Conservation (phyloP, 805 yeast genomes). For the Ogataea saltuana region DNA sequence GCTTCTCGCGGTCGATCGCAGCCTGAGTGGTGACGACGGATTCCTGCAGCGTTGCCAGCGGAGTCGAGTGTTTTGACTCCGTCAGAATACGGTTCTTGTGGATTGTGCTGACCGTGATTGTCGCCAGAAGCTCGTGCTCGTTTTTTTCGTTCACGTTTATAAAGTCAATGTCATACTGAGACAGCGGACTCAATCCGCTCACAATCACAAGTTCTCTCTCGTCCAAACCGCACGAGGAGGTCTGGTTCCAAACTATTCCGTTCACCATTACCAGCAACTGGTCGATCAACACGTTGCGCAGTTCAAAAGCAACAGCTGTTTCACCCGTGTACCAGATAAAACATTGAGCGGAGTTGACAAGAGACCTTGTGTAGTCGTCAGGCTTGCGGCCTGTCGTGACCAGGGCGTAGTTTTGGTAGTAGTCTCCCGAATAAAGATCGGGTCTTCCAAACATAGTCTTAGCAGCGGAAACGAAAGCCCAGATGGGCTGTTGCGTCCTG, state of each 20-base stretch:
- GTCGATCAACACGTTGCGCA: constrained; percentile 45
- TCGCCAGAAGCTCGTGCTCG: constrained; percentile 33
- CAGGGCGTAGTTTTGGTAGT: constrained; percentile 38
- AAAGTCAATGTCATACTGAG: constrained; percentile 61
- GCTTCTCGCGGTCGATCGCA: constrained; percentile 56
- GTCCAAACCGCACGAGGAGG: constrained; percentile 48
- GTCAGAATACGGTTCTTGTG: constrained; percentile 36
- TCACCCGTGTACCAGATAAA: constrained; percentile 53
- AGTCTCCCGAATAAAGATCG: constrained; percentile 46
- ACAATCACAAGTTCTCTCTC: constrained; percentile 56
- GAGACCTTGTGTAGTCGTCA: constrained; percentile 28
- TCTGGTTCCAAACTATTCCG: constrained; percentile 71
- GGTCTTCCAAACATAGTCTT: constrained; percentile 49
- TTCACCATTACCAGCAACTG: constrained; percentile 53
- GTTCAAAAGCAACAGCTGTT: constrained; percentile 51
- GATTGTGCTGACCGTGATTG: constrained; percentile 37
- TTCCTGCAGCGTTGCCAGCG: constrained; percentile 63
- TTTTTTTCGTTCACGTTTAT: constrained; percentile 36
- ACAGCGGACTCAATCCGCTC: constrained; percentile 62
- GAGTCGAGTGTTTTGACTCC: constrained; percentile 43
- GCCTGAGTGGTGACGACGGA: constrained; percentile 65
- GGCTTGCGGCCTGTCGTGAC: constrained; percentile 38
- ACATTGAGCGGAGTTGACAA: constrained; percentile 33
- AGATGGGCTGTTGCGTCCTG: constrained; percentile 46
- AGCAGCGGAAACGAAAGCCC: constrained; percentile 54